Base-by-base conservation (phyloP, 148 eudicot genomes). In the Rhododendron simsii region DNA sequence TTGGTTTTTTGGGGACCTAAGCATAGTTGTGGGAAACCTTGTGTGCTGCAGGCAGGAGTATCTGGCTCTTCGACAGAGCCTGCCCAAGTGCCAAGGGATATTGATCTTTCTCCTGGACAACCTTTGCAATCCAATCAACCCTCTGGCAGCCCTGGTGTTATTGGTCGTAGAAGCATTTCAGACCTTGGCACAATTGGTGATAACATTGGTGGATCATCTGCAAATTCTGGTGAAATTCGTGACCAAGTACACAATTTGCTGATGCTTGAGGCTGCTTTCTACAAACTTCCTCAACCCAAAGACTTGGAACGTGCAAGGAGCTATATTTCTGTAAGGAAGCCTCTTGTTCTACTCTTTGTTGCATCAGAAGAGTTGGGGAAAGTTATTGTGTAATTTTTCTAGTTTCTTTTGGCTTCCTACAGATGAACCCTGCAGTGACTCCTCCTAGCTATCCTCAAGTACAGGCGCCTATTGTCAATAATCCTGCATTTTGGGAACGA, bases 371-470 rank as follows among this genome's bases (percentile, higher is more conserved):
- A 84, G 21, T 86, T 39, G 71, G 55, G 48, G 65, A 37, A 84
- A 81, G 45, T 26, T 6, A n/a, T 48, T 84, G 39, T 79, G 13
- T 65, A 65, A 65, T 65, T 65, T 65, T 20, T 26, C 14, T 65
- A 85, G 78, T 75, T 35, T 59, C 0, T 78, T 87, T 76, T 9
- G 73, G 75, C 39, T 88, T 87, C 83, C 48, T 87, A 67, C 93
- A 97, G 99, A 94, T 93, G 84, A 94, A 95, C 90, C 98, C 98
- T 86, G 91, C 95, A 30, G 92, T 78, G 59, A 95, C 98, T 84
- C 98, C 98, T 87, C 57, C 93, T n/a, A 97, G 98, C 92, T 97
- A 93, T 90, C 99, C 99, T 73, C 99, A 97, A 93, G 93, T 87
- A 77, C 99, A 95, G 87, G 99, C 98, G 45, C 99, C 98, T 16